phyloP scores from a whole-genome alignment of 768 basidiomycete genomes.

The Fistulinella prunicolor region DNA sequence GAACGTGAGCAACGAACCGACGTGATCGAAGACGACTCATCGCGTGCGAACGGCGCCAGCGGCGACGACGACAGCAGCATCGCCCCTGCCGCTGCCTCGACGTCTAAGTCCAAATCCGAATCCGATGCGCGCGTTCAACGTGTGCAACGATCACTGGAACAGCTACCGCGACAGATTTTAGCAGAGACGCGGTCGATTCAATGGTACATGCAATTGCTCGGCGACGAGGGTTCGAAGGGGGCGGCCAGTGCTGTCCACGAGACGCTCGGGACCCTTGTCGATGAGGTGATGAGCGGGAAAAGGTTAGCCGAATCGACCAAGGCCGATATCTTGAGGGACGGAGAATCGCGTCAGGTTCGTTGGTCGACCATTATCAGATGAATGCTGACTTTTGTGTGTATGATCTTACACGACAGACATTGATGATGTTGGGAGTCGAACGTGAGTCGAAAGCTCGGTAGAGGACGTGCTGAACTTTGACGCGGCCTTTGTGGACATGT shows the following conservation, averaged over 20 bases:
- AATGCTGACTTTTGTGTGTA: not conserved
- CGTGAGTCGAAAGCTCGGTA: slow-evolving; percentile 30
- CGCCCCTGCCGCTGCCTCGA: not conserved
- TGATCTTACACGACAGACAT: slow-evolving; percentile 26
- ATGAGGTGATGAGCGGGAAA: slow-evolving; percentile 38
- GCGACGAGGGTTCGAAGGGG: slow-evolving; percentile 6
- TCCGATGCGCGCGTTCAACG: slow-evolving; percentile 7
- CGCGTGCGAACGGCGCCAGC: not conserved
- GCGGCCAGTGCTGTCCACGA: slow-evolving; percentile 7
- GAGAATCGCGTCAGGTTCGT: slow-evolving; percentile 41
- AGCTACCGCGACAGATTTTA: slow-evolving; percentile 39
- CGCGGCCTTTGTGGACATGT: not conserved
- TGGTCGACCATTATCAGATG: too few relatives aligned
- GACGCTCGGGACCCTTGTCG: slow-evolving; percentile 35
- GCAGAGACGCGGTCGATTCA: slow-evolving; percentile 38
- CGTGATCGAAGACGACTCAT: not conserved
- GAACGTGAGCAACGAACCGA: slow-evolving; percentile 1
- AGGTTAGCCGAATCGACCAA: slow-evolving; percentile 33
- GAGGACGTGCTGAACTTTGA: not conserved
- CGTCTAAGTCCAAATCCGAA: slow-evolving; percentile 1
- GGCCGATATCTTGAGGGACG: slow-evolving; percentile 42
- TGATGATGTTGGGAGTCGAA: slow-evolving; percentile 46
- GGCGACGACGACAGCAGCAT: not conserved
- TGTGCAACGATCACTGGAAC: slow-evolving; percentile 34
- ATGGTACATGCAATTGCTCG: slow-evolving; percentile 38